Percentiles rank a stretch among this genome's conserved stretches.
phyloP scores from a whole-genome alignment of 352 stramenopile genomes.

The Phytophthora hybrid region DNA sequence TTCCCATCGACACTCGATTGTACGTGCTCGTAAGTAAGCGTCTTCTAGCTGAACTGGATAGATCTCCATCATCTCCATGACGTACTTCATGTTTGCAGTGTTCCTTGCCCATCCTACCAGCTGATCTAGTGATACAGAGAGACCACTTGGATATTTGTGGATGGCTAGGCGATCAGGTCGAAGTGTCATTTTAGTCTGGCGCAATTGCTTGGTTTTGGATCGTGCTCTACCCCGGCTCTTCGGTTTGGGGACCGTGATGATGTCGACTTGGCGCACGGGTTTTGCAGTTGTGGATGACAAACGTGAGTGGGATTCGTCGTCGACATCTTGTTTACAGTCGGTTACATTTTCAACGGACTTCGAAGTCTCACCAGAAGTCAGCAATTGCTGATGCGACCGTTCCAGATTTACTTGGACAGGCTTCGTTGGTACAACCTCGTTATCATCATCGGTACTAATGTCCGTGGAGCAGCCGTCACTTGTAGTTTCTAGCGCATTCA shows the following conservation, averaged over 20 bases:
- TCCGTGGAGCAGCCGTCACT: not conserved
- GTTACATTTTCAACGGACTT: not conserved
- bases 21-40: not conserved
- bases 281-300: not conserved
- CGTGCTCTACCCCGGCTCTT: not conserved
- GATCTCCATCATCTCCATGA: conserved; percentile 15
- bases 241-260: conserved; percentile 16
- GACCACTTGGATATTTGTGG: conserved; percentile 17
- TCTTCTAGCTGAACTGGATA: conserved; percentile 25
- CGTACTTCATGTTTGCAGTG: conserved; percentile 13
- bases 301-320: not conserved
- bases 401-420: not conserved
- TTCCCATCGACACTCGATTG: conserved; percentile 14
- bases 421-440: not conserved
- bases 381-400: not conserved
- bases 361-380: not conserved
- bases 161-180: not conserved
- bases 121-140: conserved; percentile 12
- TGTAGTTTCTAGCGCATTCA: conserved; percentile 4
- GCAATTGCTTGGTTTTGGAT: conserved; percentile 10
- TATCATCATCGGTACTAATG: not conserved
- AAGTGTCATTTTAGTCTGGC: conserved; percentile 8
- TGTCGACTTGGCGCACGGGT: conserved; percentile 12
- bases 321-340: not conserved
- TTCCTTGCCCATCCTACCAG: conserved; percentile 1